Evolutionary conservation across 331 rosid genomes (phyloP).

Genomic region (Malus hybrid): DNA sequence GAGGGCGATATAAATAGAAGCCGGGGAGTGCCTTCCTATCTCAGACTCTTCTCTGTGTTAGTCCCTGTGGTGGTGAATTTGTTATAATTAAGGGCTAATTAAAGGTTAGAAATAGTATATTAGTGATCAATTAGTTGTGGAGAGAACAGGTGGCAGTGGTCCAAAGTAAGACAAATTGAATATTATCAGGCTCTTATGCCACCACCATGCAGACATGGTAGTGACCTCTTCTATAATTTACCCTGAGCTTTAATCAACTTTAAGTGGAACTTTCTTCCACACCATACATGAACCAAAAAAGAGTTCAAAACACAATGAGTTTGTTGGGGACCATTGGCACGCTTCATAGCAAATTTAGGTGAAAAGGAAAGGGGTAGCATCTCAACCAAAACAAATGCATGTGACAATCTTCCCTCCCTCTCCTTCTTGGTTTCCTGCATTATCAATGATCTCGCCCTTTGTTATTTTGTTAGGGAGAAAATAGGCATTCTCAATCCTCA

Average conservation of each 20-base stretch:
- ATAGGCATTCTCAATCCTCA: background rate
- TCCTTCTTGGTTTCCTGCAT: background rate
- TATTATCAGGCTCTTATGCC: constrained; percentile 40
- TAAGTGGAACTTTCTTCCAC: constrained; percentile 6
- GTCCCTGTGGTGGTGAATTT: constrained; percentile 1
- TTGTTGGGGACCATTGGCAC: constrained; percentile 61
- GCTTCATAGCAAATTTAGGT: constrained; percentile 48
- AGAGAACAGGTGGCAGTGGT: constrained; percentile 55
- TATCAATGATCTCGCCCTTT: constrained; percentile 1
- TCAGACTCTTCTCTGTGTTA: background rate
- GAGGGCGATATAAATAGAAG: constrained; percentile 29
- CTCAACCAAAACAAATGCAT: constrained; percentile 24
- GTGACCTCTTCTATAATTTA: constrained; percentile 32
- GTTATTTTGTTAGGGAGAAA: background rate
- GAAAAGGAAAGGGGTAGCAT: constrained; percentile 27
- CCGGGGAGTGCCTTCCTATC: constrained; percentile 14
- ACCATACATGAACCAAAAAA: constrained; percentile 29
- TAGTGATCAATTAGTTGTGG: constrained; percentile 1
- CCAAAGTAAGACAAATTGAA: constrained; percentile 62
- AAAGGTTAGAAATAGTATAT: background rate
- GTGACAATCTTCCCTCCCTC: constrained; percentile 22
- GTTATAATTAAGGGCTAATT: background rate
- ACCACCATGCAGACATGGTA: constrained; percentile 47
- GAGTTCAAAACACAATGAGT: constrained; percentile 35
- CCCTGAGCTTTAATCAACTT: constrained; percentile 24